These are phyloP conservation scores for Globisporangium cystogenes DNA, from an alignment of 352 stramenopile genomes.

Conservation along the genomic window DNA sequence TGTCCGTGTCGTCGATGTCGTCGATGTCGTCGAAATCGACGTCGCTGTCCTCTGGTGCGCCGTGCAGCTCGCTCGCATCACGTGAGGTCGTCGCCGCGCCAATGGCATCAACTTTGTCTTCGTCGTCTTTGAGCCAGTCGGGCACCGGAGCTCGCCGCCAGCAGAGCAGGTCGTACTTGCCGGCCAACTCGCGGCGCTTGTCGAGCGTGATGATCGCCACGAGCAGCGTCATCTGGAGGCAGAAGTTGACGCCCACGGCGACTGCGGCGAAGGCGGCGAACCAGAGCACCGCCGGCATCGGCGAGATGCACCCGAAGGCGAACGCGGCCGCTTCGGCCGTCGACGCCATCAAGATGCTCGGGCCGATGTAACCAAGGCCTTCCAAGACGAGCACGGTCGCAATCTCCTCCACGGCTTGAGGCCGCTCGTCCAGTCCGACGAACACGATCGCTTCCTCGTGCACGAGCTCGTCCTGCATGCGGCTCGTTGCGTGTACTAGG, in stretches of 20 bases:
- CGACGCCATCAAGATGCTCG: slow-evolving; percentile 51
- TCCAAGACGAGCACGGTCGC: slow-evolving; percentile 43
- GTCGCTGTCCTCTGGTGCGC: not conserved
- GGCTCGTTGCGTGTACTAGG: slow-evolving; percentile 46
- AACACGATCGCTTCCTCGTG: slow-evolving; percentile 47
- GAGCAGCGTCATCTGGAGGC: slow-evolving; percentile 65
- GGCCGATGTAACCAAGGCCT: slow-evolving; percentile 39
- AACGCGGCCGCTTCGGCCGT: slow-evolving; percentile 43
- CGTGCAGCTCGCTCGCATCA: not conserved
- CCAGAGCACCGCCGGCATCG: slow-evolving; percentile 61
- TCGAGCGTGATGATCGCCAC: slow-evolving; percentile 55
- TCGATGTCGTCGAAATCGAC: not conserved
- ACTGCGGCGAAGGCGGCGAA: slow-evolving; percentile 47
- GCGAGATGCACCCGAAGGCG: slow-evolving; percentile 43
- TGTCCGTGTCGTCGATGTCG: slow-evolving; percentile 2
- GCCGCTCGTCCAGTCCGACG: slow-evolving; percentile 34
- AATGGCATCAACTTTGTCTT: not conserved
- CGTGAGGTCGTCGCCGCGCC: no score
- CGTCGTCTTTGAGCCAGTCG: slow-evolving; percentile 13
- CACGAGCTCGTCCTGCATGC: slow-evolving; percentile 40
- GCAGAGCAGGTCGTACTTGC: slow-evolving; percentile 54
- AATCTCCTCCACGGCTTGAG: slow-evolving; percentile 42
- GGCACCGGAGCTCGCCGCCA: slow-evolving; percentile 17
- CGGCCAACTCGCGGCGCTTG: slow-evolving; percentile 58
- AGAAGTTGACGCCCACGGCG: slow-evolving; percentile 44